Conservation (phyloP, 2,329 filamentous ascomycete genomes). For the Sclerotiophoma versabilis region DNA sequence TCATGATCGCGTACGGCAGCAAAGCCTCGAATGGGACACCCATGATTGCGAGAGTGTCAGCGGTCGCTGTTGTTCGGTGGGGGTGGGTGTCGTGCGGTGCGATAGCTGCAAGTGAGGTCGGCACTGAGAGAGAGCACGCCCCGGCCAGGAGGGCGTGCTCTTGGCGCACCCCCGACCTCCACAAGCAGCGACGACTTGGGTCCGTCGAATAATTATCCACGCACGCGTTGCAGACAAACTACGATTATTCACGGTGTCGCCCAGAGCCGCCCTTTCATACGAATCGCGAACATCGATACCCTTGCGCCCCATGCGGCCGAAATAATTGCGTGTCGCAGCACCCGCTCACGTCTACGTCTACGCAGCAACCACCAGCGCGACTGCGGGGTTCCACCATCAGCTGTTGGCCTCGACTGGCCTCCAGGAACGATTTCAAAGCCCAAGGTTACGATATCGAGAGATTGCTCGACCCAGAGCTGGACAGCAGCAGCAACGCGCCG, state of each 20-base stretch:
- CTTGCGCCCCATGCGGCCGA: slow-evolving; percentile 22
- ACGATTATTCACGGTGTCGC: slow-evolving; percentile 46
- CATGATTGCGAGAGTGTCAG: slow-evolving; percentile 56
- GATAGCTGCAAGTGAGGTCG: slow-evolving; percentile 15
- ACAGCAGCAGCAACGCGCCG: slow-evolving; percentile 32
- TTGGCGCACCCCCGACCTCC: slow-evolving; percentile 26
- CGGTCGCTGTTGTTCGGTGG: slow-evolving; percentile 30
- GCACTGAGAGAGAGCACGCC: slow-evolving; percentile 14
- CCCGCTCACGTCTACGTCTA: slow-evolving; percentile 31
- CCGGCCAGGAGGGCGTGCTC: slow-evolving; percentile 15
- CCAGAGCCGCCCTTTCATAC: slow-evolving; percentile 31
- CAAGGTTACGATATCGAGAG: not conserved
- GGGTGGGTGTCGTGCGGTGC: slow-evolving; percentile 19
- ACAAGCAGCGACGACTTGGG: slow-evolving; percentile 38
- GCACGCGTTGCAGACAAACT: slow-evolving; percentile 35
- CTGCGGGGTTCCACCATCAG: slow-evolving; percentile 22
- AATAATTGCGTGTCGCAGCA: slow-evolving; percentile 34
- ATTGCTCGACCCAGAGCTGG: not conserved
- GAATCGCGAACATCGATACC: slow-evolving; percentile 42
- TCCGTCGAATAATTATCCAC: slow-evolving; percentile 35
- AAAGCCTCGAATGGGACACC: slow-evolving; percentile 72
- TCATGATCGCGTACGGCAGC: slow-evolving; percentile 69
- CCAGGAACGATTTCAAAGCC: not conserved
- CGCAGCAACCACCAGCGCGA: slow-evolving; percentile 37
- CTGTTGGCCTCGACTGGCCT: not conserved